Conservation (phyloP, 2,329 filamentous ascomycete genomes). For the Colletotrichum liriopes region DNA sequence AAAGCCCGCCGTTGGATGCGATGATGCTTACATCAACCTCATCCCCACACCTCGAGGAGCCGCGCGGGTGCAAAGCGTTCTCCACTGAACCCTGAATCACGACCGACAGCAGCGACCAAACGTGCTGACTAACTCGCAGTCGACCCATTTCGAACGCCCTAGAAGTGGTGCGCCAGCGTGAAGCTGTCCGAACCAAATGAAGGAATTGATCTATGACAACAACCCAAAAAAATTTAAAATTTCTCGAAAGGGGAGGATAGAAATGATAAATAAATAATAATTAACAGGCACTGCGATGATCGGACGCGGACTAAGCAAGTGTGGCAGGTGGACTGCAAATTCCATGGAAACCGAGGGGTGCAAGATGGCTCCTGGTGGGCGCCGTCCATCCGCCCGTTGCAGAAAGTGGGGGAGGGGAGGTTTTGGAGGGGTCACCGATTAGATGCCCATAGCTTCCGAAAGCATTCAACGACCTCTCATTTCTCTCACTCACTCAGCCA, state of each 20-base stretch:
- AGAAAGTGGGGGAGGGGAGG: slow-evolving; percentile 34
- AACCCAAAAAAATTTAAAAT: too few relatives aligned
- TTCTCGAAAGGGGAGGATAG: too few relatives aligned
- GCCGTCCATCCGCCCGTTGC: slow-evolving; percentile 9
- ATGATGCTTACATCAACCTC: slow-evolving; percentile 16
- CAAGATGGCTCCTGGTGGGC: slow-evolving; percentile 12
- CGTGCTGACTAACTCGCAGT: slow-evolving; percentile 1
- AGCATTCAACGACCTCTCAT: slow-evolving; percentile 26
- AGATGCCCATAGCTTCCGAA: slow-evolving; percentile 27
- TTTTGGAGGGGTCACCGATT: slow-evolving; percentile 29
- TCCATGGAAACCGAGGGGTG: background rate
- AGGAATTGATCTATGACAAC: background rate
- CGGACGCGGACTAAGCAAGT: background rate
- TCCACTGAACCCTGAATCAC: background rate
- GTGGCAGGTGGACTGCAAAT: background rate
- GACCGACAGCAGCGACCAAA: background rate
- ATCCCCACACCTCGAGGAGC: background rate
- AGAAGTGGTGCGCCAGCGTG: background rate
- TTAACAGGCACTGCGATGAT: background rate
- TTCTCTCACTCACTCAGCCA: slow-evolving; percentile 4
- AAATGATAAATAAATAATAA: too few relatives aligned
- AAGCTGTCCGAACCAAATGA: background rate
- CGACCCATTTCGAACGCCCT: background rate
- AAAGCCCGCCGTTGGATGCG: background rate
- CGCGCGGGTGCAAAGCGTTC: background rate